Evolutionary conservation across 768 basidiomycete genomes (phyloP), one percentile per base, ranked within the genome.

Genomic region (Leucosporidium creatinivorum): DNA sequence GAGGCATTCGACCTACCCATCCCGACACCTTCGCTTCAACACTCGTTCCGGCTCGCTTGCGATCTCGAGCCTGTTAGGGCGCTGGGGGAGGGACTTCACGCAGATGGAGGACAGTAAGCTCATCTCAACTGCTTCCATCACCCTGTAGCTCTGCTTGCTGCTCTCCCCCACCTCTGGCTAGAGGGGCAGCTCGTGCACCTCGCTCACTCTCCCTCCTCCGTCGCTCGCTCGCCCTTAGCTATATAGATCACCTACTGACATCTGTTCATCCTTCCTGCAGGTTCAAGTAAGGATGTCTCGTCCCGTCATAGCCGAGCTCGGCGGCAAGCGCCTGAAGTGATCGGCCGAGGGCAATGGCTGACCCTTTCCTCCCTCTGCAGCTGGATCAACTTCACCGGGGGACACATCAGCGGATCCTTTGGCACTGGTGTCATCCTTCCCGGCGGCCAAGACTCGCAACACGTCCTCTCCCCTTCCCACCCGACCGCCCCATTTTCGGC

Each of bases 371-470:
- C 8, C 39, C 39, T 13, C 1, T 19, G 36, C 54, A 66, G 65
- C 44, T 70, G 69, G 69, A 56, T 70, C 26, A 61, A 63, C 62
- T 70, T 70, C 30, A 70, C 65, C 3, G 69, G 69, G 10, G 69
- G 69, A 0, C 23, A 64, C 55, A 56, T 70, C n/a, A 47, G 55
- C 13, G 65, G 65, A n/a, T 26, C 18, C n/a, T 61, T 54, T 30
- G 65, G 65, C 10, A 17, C n/a, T 7, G 65, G 65, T 18, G 60
- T 61, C 47, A 28, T 66, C 54, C 59, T 66, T 52, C 48, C 58
- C 12, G 69, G 69, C 36, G 69, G 69, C 5, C 69, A 70, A 55
- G 69, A 70, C 59, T 28, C 65, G 0, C 69, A 70, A 50, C 58
- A 64, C 54, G 23, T 70, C 54, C 55, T 70, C 25, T 36, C 65